A percentile compares a stretch with the other conserved stretches of the same genome.
These are phyloP conservation scores for Globisporangium orthogonon DNA, from an alignment of 352 stramenopile species.

Conservation along the genomic window DNA sequence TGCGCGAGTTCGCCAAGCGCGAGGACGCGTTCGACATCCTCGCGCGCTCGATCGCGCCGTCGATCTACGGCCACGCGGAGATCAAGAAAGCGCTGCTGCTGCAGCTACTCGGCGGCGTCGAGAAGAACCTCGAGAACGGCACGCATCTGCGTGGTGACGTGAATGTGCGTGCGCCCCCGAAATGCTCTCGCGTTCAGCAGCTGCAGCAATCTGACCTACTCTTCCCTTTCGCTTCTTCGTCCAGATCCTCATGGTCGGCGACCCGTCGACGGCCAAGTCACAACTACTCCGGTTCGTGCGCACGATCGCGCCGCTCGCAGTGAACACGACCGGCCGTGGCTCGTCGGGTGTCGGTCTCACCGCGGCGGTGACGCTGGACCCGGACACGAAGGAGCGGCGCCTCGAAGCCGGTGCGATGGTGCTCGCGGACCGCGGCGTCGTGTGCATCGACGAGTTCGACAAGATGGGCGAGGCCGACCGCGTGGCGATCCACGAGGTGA, in stretches of 20 bases:
- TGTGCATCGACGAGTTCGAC: slow-evolving; percentile 98
- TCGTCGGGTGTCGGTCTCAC: slow-evolving; percentile 94
- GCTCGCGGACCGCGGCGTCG: slow-evolving; percentile 96
- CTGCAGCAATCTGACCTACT: too few relatives aligned
- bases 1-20: slow-evolving; percentile 90
- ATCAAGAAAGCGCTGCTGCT: slow-evolving; percentile 95
- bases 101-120: slow-evolving; percentile 86
- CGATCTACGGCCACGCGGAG: slow-evolving; percentile 96
- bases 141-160: slow-evolving; percentile 99
- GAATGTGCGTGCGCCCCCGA: slow-evolving; percentile 77
- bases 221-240: not conserved
- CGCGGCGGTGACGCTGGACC: slow-evolving; percentile 96
- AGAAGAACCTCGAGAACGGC: slow-evolving; percentile 97
- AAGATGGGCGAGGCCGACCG: slow-evolving; percentile 93
- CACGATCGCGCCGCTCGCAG: slow-evolving; percentile 90
- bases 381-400: slow-evolving; percentile 90
- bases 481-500: slow-evolving; percentile 99
- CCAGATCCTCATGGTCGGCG: slow-evolving; percentile 93
- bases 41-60: slow-evolving; percentile 92
- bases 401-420: slow-evolving; percentile 98
- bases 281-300: slow-evolving; percentile 97
- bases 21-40: slow-evolving; percentile 91
- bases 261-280: slow-evolving; percentile 98
- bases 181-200: not conserved
- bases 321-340: slow-evolving; percentile 86